phyloP scores from a whole-genome alignment of 768 basidiomycete species.

The Boletus sp. region DNA sequence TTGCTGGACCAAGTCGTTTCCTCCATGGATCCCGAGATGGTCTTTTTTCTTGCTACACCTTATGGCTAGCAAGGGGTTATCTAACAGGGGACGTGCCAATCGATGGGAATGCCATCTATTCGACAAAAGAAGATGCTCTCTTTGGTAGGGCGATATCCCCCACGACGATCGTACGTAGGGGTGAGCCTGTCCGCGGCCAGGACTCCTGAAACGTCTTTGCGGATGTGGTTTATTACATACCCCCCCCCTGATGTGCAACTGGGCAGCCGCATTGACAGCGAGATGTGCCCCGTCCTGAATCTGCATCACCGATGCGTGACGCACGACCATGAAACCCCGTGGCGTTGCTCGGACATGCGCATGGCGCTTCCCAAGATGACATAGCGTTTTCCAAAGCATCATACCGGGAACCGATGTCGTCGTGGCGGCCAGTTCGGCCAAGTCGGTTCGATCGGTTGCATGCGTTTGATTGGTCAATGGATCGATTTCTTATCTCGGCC shows the following conservation, averaged over 20 bases:
- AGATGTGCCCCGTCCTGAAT: background rate
- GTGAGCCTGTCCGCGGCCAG: background rate
- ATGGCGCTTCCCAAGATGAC: background rate
- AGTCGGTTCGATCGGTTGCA: background rate
- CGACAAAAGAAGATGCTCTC: background rate
- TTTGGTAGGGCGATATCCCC: background rate
- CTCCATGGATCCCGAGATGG: background rate
- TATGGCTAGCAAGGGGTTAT: background rate
- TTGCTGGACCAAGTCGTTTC: background rate
- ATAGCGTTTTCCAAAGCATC: background rate
- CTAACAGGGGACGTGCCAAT: background rate
- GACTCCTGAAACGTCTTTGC: background rate
- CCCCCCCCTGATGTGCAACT: slow-evolving; percentile 4
- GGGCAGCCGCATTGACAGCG: background rate
- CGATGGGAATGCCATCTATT: background rate
- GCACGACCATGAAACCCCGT: background rate
- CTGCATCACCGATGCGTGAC: background rate
- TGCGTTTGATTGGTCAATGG: background rate
- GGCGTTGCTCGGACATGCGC: background rate
- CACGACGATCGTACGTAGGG: background rate
- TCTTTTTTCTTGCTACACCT: background rate
- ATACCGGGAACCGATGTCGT: background rate
- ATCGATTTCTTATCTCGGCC: background rate
- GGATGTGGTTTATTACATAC: background rate
- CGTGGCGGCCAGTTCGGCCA: background rate